phyloP scores from a whole-genome alignment of 192 early-diverging fungal genomes.

The Backusella circina region DNA sequence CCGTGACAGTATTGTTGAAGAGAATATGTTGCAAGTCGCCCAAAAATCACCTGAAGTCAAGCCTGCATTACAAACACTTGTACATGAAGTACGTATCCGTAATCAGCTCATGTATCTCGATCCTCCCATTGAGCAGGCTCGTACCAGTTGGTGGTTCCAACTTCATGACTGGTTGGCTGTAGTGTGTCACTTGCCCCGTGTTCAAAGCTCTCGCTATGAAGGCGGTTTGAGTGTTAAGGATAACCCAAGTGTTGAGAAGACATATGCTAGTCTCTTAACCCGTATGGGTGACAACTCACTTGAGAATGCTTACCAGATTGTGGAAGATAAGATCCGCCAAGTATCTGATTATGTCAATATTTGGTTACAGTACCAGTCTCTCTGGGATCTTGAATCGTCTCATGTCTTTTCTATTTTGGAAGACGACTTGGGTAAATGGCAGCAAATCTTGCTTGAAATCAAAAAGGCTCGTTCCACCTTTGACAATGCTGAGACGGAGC shows the following conservation, averaged over 20 bases:
- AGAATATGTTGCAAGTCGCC: conserved; percentile 19
- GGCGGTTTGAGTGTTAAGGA: conserved; percentile 62
- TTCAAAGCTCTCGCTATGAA: conserved; percentile 92
- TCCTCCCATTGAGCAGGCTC: conserved; percentile 93
- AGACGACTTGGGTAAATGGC: conserved; percentile 89
- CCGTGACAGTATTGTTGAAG: conserved; percentile 33
- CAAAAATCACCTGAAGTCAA: conserved; percentile 45
- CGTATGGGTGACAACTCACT: conserved; percentile 67
- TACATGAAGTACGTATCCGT: conserved; percentile 86
- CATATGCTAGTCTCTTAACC: conserved; percentile 68
- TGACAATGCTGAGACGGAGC: conserved; percentile 90
- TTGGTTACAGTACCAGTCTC: conserved; percentile 97
- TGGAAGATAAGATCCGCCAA: conserved; percentile 75
- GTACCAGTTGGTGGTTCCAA: conserved; percentile 82
- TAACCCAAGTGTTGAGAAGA: conserved; percentile 49
- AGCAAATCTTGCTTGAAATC: conserved; percentile 91
- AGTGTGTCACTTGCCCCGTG: conserved; percentile 79
- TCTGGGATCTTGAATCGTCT: conserved; percentile 95
- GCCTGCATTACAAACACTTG: conserved; percentile 64
- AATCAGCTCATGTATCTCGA: conserved; percentile 97
- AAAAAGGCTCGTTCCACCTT: conserved; percentile 92
- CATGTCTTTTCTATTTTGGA: conserved; percentile 80
- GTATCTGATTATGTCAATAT: conserved; percentile 84
- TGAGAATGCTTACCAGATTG: conserved; percentile 73
- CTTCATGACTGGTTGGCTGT: conserved; percentile 92